Evolutionary conservation across 495 filamentous ascomycete species (phyloP), one percentile per base, ranked within the genome.

Genomic region (Aspergillus conjunctus): DNA sequence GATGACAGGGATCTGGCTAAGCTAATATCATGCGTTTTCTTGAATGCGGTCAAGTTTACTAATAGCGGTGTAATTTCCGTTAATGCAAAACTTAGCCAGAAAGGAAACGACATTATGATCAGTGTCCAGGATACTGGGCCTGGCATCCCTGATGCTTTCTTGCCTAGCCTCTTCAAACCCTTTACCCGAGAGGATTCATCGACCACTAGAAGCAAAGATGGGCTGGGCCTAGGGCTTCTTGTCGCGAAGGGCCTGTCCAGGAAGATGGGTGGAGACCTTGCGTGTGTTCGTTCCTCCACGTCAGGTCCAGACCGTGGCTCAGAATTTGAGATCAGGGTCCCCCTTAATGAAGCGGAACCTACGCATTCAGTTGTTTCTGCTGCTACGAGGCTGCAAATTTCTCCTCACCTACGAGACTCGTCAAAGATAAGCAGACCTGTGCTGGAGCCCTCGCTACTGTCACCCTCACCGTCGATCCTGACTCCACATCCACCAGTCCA

Each of bases 1-100:
- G 88, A 91, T 71, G 85, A 89, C 65, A 82, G 86, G 57, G 87
- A 90, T 59, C 68, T 93, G n/a, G 83, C 85, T 11, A 92, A 91
- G 66, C 68, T 90, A 58, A 82, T 91, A 2, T 90, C 88, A 9
- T 89, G 88, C 58, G 82, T 92, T 15, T 84, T 91, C 56, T 74
- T 90, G 31, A 93, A 92, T 69, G 90, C 90, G 4, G 81, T 92
- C 56, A 93, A 93, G 68, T 93, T 92, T 65, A 91, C 90, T 0
- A 86, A 89, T 59, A 79, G 77, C 54, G 90, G 90, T 20, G 78
- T 72, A n/a, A 88, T 92, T 52, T 80, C 74, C 1, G 69, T 92
- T 5, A 80, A 67, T 34, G 86, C 84, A 8, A 79, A 74, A 18
- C 70, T 86, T 34, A 81, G 78, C 53, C 57, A 72, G 53, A 80